Percentiles rank a stretch among this genome's conserved stretches.
Conservation (phyloP, 331 rosid genomes). For the Cucumis variabilis region DNA sequence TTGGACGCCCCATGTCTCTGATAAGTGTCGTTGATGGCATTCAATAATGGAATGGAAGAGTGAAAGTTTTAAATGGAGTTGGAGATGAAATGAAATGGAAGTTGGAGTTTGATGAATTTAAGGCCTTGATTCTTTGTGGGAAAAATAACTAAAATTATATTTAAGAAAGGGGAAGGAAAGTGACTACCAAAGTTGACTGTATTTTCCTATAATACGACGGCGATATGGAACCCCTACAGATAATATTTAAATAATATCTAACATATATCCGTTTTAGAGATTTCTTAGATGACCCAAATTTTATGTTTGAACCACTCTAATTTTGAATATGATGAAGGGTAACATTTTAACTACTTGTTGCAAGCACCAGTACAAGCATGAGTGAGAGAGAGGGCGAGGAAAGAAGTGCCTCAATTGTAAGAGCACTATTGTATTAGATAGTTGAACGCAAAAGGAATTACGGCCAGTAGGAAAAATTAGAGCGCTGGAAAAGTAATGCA, state of each 20-base stretch:
- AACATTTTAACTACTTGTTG: background rate
- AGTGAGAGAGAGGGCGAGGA: too few species aligned
- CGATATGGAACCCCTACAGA: background rate
- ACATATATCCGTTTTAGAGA: too few species aligned
- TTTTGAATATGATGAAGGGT: background rate
- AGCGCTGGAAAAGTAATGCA: too few species aligned
- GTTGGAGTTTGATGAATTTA: background rate
- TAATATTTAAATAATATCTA: too few species aligned
- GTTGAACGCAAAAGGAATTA: too few species aligned
- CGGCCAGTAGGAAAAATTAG: too few species aligned
- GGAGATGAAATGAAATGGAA: background rate
- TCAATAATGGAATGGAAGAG: too few species aligned
- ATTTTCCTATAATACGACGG: background rate
- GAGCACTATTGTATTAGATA: background rate
- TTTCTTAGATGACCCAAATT: background rate
- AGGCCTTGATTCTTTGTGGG: background rate
- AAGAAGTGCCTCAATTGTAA: too few species aligned
- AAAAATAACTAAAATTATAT: background rate
- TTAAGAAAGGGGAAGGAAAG: constrained; percentile 6
- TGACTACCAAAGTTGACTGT: background rate
- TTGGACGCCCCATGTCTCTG: background rate
- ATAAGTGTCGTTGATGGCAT: too few species aligned
- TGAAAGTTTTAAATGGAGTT: background rate
- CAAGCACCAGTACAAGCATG: background rate
- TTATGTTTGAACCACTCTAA: background rate